A percentile compares a stretch with the other conserved stretches of the same genome.
These are phyloP conservation scores for Soucietia sequanensis DNA, from an alignment of 805 yeast species.

Conservation along the genomic window DNA sequence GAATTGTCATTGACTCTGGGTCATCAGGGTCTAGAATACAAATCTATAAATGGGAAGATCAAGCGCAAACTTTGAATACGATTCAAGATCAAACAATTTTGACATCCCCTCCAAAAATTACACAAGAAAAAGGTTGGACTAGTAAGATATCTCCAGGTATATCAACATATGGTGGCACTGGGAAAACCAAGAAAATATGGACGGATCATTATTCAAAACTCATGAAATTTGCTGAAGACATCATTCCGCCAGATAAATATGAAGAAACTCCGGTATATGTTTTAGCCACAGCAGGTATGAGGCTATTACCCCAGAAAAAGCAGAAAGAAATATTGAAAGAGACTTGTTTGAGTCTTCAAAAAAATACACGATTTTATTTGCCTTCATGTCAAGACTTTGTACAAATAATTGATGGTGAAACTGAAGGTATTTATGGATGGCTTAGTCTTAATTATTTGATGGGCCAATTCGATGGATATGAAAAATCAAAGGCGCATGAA, in stretches of 20 bases:
- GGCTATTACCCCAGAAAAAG: constrained; percentile 59
- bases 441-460: constrained; percentile 81
- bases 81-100: constrained; percentile 31
- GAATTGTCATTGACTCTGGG: constrained; percentile 92
- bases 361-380: constrained; percentile 55
- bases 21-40: constrained; percentile 91
- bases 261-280: constrained; percentile 79
- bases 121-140: constrained; percentile 67
- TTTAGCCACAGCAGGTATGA: constrained; percentile 97
- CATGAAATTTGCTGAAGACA: constrained; percentile 63
- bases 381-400: constrained; percentile 69
- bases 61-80: constrained; percentile 12
- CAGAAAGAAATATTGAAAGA: constrained; percentile 53
- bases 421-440: constrained; percentile 97
- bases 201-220: constrained; percentile 63
- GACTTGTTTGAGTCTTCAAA: constrained; percentile 57
- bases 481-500: constrained; percentile 37
- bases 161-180: constrained; percentile 54
- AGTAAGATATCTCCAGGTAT: constrained; percentile 80
- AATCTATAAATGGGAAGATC: constrained; percentile 75
- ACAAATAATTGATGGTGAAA: constrained; percentile 87
- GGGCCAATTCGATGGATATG: constrained; percentile 57
- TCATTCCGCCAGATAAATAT: constrained; percentile 64
- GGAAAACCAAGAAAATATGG: constrained; percentile 61
- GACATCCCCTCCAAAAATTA: constrained; percentile 65